Evolutionary conservation across 345 rosid genomes (phyloP), one percentile per base, ranked within the genome.

Genomic region (Brassica carinata): DNA sequence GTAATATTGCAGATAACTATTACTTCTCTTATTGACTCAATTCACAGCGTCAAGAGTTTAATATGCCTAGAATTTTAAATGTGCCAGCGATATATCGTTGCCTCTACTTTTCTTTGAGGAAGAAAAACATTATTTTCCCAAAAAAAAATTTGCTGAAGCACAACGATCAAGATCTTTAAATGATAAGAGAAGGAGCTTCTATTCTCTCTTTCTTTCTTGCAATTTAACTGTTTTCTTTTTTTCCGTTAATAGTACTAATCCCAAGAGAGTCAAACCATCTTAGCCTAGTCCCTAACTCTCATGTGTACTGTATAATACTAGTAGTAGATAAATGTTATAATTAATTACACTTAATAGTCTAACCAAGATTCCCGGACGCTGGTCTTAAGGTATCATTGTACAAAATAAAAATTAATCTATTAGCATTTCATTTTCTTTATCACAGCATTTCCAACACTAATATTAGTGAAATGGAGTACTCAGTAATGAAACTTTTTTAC

Each of bases 361-460:
- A 62, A 64, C 75, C 75, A 80, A 74, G 75, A 80, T 80, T 80
- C 83, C 75, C 83, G 83, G 79, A 17, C 59, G 71, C 66, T 74
- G 70, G 75, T 80, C 72, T 30, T 53, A 74, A 4, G 34, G 77
- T 11, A 34, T 71, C 81, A 48, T 33, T 71, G 57, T 71, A 64
- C 66, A 34, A 64, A 34, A 53, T 13, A 13, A 8, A 17, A 36
- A n/a, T 64, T 15, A 9, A 55, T 26, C 10, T 55, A 36, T 38
- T 62, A 62, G 67, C 53, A 27, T 57, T 55, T 64, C 59, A 34
- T 23, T 48, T 71, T 36, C 26, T 23, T 29, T 45, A 8, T 18
- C 15, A 62, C 7, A 53, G 17, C 17, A 53, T n/a, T 53, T 53
- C 58, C 58, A 53, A 7, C 58, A n/a, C 17, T 53, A 15, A 15